Percentiles rank a stretch among this genome's conserved stretches.
Evolutionary conservation across 2,329 filamentous ascomycete species (phyloP).

Genomic region (Chrysosporium keratinophilum): DNA sequence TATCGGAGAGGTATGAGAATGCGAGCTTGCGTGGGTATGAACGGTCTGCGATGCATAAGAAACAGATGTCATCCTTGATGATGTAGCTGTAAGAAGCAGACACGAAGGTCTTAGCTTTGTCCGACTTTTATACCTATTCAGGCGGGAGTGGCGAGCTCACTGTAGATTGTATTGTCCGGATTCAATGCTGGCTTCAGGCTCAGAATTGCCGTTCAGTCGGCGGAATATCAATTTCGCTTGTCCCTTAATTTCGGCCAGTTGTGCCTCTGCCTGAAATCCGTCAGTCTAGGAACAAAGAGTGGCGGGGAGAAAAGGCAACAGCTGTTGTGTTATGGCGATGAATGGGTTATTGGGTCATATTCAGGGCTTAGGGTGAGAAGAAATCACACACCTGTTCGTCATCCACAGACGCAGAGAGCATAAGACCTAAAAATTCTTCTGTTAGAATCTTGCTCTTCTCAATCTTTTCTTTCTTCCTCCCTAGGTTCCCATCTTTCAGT

Average conservation of each 20-base stretch:
- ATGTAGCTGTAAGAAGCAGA: slow-evolving; percentile 55
- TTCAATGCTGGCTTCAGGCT: slow-evolving; percentile 86
- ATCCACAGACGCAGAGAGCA: slow-evolving; percentile 89
- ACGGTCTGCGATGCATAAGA: slow-evolving; percentile 84
- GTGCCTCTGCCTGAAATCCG: slow-evolving; percentile 50
- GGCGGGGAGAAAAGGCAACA: not conserved
- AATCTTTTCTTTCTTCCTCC: not conserved
- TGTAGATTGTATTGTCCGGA: slow-evolving; percentile 73
- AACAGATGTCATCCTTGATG: slow-evolving; percentile 72
- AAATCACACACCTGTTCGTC: slow-evolving; percentile 58
- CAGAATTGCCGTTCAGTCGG: slow-evolving; percentile 76
- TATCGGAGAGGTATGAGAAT: slow-evolving; percentile 93
- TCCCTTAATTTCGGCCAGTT: slow-evolving; percentile 76
- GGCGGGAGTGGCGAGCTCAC: slow-evolving; percentile 43
- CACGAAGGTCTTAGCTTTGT: slow-evolving; percentile 16
- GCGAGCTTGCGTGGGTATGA: slow-evolving; percentile 96
- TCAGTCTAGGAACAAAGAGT: not conserved
- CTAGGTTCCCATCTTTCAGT: not conserved
- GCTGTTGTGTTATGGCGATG: not conserved
- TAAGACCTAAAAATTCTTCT: slow-evolving; percentile 56
- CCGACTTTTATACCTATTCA: not conserved
- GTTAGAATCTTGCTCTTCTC: not conserved
- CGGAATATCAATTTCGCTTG: slow-evolving; percentile 87
- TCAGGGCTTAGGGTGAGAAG: slow-evolving; percentile 1
- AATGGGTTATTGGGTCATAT: not conserved